Evolutionary conservation across 805 yeast genomes (phyloP), one percentile per base, ranked within the genome.

Genomic region (Wickerhamiella lipophila): DNA sequence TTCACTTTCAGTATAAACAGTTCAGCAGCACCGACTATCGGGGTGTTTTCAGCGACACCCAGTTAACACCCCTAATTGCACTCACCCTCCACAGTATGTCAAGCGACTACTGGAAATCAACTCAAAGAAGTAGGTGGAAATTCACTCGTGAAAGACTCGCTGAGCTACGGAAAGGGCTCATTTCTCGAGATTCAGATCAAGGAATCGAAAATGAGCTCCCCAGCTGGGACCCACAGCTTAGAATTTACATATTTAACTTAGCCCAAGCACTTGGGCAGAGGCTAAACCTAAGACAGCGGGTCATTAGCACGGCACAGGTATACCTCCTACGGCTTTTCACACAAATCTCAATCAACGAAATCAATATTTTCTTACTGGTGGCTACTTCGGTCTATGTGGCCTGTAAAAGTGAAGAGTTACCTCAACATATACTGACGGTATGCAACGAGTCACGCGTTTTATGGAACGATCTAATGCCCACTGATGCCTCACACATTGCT

Each of bases 391-490:
- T 89, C 1, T 92, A 92, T 59, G 71, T 92, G 26, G 88, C 96
- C 0, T 83, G 96, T 67, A 89, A 92, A 61, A 82, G 87, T 29
- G 97, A 92, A 63, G 98, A 92, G 64, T 81, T 85, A 56, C 97
- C 98, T 1, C 94, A 83, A 59, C 96, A 92, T 60, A 86, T 92
- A 8, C 68, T 96, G 49, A 76, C 88, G 0, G 73, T 92, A 8
- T 76, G 85, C 19, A 72, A 79, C 16, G 97, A 89, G 60, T 92
- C 96, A 1, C 68, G 95, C 47, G 81, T 81, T 34, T 66, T 86
- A 35, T 89, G 97, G 97, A 96, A 97, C 0, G 96, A 88, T 59
- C 85, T 79, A 58, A 81, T 89, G 32, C 94, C 96, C 0, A 86
- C 83, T 51, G 97, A 89, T 62, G 77, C 87, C 15, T 81, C 95